Percentiles rank a stretch among this genome's conserved stretches.
Conservation (phyloP, 2,329 filamentous ascomycete species). For the Arachnomyces sp. region DNA sequence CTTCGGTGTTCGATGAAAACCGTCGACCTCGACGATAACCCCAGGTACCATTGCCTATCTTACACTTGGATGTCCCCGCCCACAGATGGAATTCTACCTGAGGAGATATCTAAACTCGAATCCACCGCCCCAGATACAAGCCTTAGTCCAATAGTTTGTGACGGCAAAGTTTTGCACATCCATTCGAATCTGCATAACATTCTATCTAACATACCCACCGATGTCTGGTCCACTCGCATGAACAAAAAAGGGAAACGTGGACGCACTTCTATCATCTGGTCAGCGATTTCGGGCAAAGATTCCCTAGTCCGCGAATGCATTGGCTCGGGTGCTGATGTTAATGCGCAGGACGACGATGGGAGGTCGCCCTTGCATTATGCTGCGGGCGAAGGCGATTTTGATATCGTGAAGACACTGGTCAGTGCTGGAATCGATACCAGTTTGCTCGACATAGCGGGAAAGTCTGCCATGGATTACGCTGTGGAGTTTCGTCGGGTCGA, state of each 20-base stretch:
- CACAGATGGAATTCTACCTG: neutral
- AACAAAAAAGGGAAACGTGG: no score
- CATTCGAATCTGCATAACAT: conserved; percentile 7
- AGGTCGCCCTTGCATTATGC: conserved; percentile 8
- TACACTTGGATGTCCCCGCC: conserved; percentile 11
- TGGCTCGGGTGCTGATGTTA: neutral
- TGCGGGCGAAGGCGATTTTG: conserved; percentile 7
- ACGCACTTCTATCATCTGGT: no score
- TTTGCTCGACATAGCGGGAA: no score
- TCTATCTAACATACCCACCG: conserved; percentile 2
- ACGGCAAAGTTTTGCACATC: conserved; percentile 5
- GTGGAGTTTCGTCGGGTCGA: no score
- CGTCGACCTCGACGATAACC: conserved; percentile 4
- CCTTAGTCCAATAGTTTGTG: conserved; percentile 1
- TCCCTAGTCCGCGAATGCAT: no score
- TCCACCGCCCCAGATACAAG: conserved; percentile 1
- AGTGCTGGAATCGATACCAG: no score
- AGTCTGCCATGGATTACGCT: no score
- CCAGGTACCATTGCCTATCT: conserved; percentile 9
- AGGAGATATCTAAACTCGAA: conserved; percentile 3
- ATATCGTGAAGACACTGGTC: neutral
- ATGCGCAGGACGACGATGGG: conserved; percentile 4
- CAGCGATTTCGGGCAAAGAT: no score
- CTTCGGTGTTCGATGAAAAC: conserved; percentile 4
- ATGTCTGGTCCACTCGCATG: conserved; percentile 3